Evolutionary conservation across 805 yeast genomes (phyloP), one percentile per base, ranked within the genome.

Genomic region (Wickerhamomyces bovis): DNA sequence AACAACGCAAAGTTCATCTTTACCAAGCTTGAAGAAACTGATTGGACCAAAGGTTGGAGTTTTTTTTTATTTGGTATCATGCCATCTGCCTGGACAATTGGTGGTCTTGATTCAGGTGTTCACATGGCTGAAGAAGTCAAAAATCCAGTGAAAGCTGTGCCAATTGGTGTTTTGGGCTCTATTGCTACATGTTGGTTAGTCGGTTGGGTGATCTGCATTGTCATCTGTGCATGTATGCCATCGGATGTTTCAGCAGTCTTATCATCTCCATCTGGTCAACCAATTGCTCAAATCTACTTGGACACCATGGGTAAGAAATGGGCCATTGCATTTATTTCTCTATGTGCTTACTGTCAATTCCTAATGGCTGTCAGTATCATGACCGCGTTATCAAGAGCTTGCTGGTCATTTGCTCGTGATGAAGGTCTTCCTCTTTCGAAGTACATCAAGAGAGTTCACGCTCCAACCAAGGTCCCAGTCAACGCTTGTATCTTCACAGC

Each of bases 381-480:
- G 42, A 73, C 81, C 42, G 87, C 88, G 11, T 73, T 77, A 7
- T 80, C 86, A 6, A 75, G 89, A 63, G 89, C 83, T 62, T 72
- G 81, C 43, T 83, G 85, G 80, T 88, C 89, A 1, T 81, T 83
- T 62, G 80, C 87, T 38, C 76, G 92, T 67, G 92, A 84, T 61
- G 81, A 82, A 55, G 89, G 89, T 15, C 69, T 82, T 51, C 86
- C 88, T 16, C 68, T 80, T 56, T 70, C 81, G 22, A 60, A 70
- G 30, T 62, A 65, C 53, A 72, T 82, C 49, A 77, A 79, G 54
- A 75, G 69, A 41, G 83, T 83, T 44, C 70, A 83, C 58, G 69
- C 73, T 42, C 71, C 61, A 48, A 64, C 75, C 36, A 72, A 75
- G 26, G 83, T 80, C 30, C 89, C 89, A 20, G 62, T 81, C 35